Evolutionary conservation across 2,329 filamentous ascomycete genomes (phyloP), one percentile per base, ranked within the genome.

Genomic region (Stagonosporopsis rhizophila): DNA sequence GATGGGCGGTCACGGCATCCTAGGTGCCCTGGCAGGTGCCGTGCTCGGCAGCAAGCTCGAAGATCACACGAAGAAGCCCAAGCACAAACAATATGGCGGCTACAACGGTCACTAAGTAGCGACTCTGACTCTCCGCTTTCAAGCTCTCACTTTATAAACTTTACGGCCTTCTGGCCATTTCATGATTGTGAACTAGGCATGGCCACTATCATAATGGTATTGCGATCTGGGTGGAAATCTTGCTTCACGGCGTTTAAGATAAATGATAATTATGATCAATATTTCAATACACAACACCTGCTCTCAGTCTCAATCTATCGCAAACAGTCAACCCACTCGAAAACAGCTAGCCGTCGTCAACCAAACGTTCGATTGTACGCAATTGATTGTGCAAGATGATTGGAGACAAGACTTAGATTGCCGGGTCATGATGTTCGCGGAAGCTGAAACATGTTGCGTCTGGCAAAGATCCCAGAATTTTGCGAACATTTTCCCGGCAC

Each of bases 21-120:
- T 88, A 9, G 85, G 85, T 11, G 81, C 84, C 0, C 69, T 87
- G 25, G 82, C 83, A 4, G 85, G 85, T 52, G 85, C 84, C 0
- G 78, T 87, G 41, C 52, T 82, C 2, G 85, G 85, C 1, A 80
- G 77, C 67, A 82, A 85, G 58, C 64, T 83, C 0, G 82, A 85
- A 62, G 80, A 86, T 61, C 81, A 82, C 63, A 61, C 77, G 62
- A 85, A 85, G 75, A 78, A 78, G 62, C 66, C 69, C 28, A 68
- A 70, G 62, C 46, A 62, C 41, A 35, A 51, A 39, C 56, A 56
- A 23, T 37, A 58, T 14, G 52, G 52, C 22, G 56, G 59, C 28
- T 59, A 51, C 38, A 62, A 59, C n/a, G 44, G 52, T 14, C 53
- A 52, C 44, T 61, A 25, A 58, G 47, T 4, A 23, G 9, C 17